Evolutionary conservation across 768 basidiomycete species (phyloP), one percentile per base, ranked within the genome.

Genomic region (Solioccasus polychromus): DNA sequence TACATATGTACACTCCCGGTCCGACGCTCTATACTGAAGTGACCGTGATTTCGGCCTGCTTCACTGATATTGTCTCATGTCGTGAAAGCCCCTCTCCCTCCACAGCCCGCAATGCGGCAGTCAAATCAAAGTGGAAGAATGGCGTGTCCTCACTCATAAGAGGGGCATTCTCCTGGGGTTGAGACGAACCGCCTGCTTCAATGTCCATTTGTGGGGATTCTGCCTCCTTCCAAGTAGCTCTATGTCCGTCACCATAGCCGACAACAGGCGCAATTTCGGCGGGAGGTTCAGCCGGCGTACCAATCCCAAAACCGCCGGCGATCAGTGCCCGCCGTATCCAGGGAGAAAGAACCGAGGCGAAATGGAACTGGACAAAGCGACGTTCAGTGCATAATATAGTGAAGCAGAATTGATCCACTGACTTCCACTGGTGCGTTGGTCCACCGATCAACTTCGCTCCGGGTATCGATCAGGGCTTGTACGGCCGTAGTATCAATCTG

Each of bases 401-500:
- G 26, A 19, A 3, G 8, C 4, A 17, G 19, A 19, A 42, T 12
- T 9, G 29, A 45, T 23, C 28, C 9, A 60, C 71, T 53, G 24
- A 84, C 84, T 71, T 90, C 87, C 1, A 92, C 78, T 4, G 81
- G 75, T 49, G 74, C 77, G 56, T 92, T 78, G 8, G 84, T 78
- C 86, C 89, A 97, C 57, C 81, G 78, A 62, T 97, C 92, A n/a
- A 97, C 76, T 64, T 88, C 88, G 24, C 69, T 79, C 17, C 93
- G 82, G 2, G 91, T 79, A 63, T 99, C 96, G 46, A 96, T 84
- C 35, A 99, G 75, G 26, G 91, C 80, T 67, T 98, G 96, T 1
- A 92, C 76, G 19, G 88, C 86, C 2, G 96, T 98, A 7, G 89
- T 90, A 58, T 99, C 96, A 34, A 98, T 76, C 52, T 97, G 87